These are phyloP conservation scores for Beauveria pseudobassiana DNA, from an alignment of 2,329 filamentous ascomycete genomes.

Conservation along the genomic window DNA sequence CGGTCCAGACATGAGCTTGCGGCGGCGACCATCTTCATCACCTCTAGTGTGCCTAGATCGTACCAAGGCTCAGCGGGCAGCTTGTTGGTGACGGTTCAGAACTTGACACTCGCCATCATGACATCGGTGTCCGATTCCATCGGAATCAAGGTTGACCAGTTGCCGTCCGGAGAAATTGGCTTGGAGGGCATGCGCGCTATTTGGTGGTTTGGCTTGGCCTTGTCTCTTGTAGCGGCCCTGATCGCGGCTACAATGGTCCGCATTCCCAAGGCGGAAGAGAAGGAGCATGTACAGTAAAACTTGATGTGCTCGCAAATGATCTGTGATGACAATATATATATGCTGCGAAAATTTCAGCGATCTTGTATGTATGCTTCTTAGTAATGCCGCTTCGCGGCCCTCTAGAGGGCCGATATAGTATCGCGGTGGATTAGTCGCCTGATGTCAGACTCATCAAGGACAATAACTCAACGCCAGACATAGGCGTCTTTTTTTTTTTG, in stretches of 20 bases:
- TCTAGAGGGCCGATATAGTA: too few relatives aligned
- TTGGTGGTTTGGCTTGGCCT: conserved; percentile 13
- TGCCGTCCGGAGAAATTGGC: conserved; percentile 10
- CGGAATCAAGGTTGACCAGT: conserved; percentile 17
- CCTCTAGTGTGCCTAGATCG: conserved; percentile 34
- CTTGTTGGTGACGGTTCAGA: conserved; percentile 38
- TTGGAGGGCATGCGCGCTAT: conserved; percentile 10
- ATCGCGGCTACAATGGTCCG: conserved; percentile 11
- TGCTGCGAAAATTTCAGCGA: too few relatives aligned
- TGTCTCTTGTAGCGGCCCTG: conserved; percentile 8
- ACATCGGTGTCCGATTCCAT: conserved; percentile 25
- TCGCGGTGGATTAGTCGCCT: too few relatives aligned
- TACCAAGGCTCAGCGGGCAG: conserved; percentile 40
- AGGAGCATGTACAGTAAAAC: conserved; percentile 13
- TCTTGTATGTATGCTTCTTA: too few relatives aligned
- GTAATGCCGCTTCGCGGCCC: too few relatives aligned
- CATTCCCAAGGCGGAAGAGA: conserved; percentile 12
- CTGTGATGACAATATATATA: too few relatives aligned
- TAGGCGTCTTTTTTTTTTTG: too few relatives aligned
- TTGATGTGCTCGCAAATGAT: too few relatives aligned
- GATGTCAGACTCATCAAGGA: too few relatives aligned
- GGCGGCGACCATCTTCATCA: conserved; percentile 41
- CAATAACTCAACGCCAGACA: too few relatives aligned
- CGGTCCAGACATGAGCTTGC: conserved; percentile 38
- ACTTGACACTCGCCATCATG: conserved; percentile 36